phyloP scores from a whole-genome alignment of 2,329 filamentous ascomycete genomes.

The Sclerotinia spermophila region DNA sequence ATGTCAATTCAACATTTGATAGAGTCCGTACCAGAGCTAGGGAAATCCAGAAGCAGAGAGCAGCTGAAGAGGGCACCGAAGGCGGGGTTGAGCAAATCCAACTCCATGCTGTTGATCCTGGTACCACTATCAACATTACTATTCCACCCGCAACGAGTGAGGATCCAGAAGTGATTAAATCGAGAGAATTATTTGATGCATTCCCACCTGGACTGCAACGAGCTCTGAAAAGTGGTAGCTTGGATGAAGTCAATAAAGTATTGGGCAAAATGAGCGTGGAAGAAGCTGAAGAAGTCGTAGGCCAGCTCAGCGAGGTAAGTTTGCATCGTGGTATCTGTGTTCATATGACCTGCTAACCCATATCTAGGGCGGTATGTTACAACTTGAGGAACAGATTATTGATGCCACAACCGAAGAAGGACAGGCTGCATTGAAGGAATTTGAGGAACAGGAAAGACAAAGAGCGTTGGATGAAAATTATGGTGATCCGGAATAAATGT shows the following conservation, averaged over 20 bases:
- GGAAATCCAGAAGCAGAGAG: slow-evolving; percentile 44
- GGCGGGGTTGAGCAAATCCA: slow-evolving; percentile 92
- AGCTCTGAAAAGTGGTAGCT: slow-evolving; percentile 80
- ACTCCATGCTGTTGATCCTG: slow-evolving; percentile 90
- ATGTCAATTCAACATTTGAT: slow-evolving; percentile 83
- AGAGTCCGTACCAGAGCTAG: slow-evolving; percentile 70
- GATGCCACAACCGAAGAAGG: slow-evolving; percentile 91
- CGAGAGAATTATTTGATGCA: slow-evolving; percentile 73
- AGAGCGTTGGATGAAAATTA: slow-evolving; percentile 31
- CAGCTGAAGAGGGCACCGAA: slow-evolving; percentile 52
- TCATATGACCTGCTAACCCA: slow-evolving; percentile 9
- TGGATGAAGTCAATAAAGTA: slow-evolving; percentile 87
- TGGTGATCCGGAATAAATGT: slow-evolving; percentile 38
- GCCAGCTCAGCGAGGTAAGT: slow-evolving; percentile 67
- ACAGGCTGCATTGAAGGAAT: slow-evolving; percentile 69
- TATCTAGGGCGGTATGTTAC: slow-evolving; percentile 73
- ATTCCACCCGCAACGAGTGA: slow-evolving; percentile 68
- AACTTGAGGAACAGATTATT: slow-evolving; percentile 87
- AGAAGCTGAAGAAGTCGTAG: slow-evolving; percentile 81
- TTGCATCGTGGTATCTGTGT: not conserved
- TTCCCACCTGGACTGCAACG: slow-evolving; percentile 79
- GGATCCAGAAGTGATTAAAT: slow-evolving; percentile 60
- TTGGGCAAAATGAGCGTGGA: slow-evolving; percentile 84
- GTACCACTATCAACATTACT: slow-evolving; percentile 83
- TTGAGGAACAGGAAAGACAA: slow-evolving; percentile 57